These are phyloP conservation scores for Beauveria varroae DNA, from an alignment of 2,329 filamentous ascomycete genomes.

Conservation along the genomic window DNA sequence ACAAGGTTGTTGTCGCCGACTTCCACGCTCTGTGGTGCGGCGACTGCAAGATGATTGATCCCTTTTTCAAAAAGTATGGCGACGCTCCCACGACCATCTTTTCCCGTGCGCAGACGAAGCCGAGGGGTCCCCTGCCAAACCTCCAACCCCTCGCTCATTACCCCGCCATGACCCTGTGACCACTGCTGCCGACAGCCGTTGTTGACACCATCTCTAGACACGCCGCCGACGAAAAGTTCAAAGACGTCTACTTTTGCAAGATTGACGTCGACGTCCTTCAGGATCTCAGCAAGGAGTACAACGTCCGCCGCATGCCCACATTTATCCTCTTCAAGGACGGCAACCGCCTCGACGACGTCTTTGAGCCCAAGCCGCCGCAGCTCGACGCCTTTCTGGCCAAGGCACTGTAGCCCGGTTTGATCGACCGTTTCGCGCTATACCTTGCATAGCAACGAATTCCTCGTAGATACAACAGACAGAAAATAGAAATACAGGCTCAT, in stretches of 20 bases:
- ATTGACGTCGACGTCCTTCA: slow-evolving; percentile 75
- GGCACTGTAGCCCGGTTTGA: not conserved
- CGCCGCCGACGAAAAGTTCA: slow-evolving; percentile 39
- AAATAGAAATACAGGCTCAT: not conserved
- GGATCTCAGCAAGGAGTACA: slow-evolving; percentile 65
- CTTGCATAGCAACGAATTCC: not conserved
- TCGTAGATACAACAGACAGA: not conserved
- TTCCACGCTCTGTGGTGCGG: slow-evolving; percentile 84
- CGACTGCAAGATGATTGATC: slow-evolving; percentile 81
- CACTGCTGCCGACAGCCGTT: not conserved
- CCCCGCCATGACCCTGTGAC: not conserved
- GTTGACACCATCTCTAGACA: not conserved
- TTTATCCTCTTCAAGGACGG: slow-evolving; percentile 76
- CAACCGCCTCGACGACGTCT: slow-evolving; percentile 57
- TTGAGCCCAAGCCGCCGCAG: slow-evolving; percentile 13
- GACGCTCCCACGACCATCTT: not conserved
- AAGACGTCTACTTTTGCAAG: slow-evolving; percentile 67
- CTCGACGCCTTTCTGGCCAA: slow-evolving; percentile 14
- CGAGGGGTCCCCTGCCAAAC: not conserved
- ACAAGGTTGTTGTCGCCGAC: slow-evolving; percentile 65
- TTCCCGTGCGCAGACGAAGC: too few species aligned
- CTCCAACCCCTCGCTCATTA: not conserved
- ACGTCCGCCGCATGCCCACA: slow-evolving; percentile 80
- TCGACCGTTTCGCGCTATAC: not conserved
- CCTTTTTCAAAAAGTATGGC: slow-evolving; percentile 41